Base-by-base conservation (phyloP, 352 stramenopile species). In the Phytophthora syringae region DNA sequence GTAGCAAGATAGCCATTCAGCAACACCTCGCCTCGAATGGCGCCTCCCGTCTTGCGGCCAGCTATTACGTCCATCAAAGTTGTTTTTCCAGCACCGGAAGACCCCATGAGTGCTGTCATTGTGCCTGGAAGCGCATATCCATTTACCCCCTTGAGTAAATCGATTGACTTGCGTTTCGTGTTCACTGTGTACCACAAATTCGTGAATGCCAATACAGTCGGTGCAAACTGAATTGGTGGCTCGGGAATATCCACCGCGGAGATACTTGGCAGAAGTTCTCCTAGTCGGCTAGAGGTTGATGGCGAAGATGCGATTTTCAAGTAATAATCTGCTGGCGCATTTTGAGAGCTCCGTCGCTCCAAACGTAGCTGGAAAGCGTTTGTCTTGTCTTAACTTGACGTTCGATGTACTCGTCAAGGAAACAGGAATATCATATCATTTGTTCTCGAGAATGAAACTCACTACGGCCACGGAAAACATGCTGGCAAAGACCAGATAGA, bases 41-140 rank as follows among this genome's bases (percentile, higher is more conserved):
- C 69, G n/a, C 93, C 93, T 40, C 76, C 80, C 12, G 74, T 90
- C 65, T 98, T 98, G 43, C 93, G 76, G 7, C 93, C 70, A 2
- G 92, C 88, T 36, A 98, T 90, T 3, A 72, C 64, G 24, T 72
- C 64, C 57, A 72, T 63, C 15, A 72, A 47, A 11, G 64, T 72
- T 0, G 64, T 97, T 61, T 98, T 97, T 3, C 92, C 90, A 37
- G 86, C 80, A 47, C 84, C 82, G 6, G 65, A 74, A 0, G 74
- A 77, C 1, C 81, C 81, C 73, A 88, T 87, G 11, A 90, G 60
- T 0, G 80, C 80, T 0, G 72, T 79, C 50, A 90, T 80, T 1
- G 56, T 69, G 0, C n/a, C n/a, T n/a, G n/a, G n/a, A n/a, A n/a
- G n/a, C n/a, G n/a, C n/a, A n/a, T n/a, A n/a, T n/a, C n/a, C 80